Percentiles rank a stretch among this genome's conserved stretches.
Conservation (phyloP, 768 basidiomycete species). For the Podaxis carcinomalis region DNA sequence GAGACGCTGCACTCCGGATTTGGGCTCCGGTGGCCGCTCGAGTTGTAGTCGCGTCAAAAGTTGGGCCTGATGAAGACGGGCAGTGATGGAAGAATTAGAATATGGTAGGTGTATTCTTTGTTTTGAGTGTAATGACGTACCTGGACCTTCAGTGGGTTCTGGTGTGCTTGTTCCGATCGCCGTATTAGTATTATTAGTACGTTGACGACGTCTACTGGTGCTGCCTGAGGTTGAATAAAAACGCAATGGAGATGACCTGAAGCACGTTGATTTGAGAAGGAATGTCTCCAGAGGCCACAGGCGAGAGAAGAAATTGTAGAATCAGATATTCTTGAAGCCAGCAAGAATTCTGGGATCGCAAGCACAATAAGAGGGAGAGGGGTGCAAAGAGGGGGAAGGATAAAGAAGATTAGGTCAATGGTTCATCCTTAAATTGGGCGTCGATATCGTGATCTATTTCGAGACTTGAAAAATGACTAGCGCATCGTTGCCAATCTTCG, state of each 20-base stretch:
- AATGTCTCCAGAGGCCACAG: not conserved
- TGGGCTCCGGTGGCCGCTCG: slow-evolving; percentile 22
- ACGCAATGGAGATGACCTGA: not conserved
- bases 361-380: not conserved
- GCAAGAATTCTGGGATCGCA: not conserved
- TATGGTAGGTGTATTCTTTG: not conserved
- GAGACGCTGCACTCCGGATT: slow-evolving; percentile 23
- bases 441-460: not conserved
- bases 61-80: slow-evolving; percentile 16
- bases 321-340: not conserved
- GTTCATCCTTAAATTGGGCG: not conserved
- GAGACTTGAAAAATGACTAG: not conserved
- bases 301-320: not conserved
- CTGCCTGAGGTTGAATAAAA: not conserved
- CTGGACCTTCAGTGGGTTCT: not conserved
- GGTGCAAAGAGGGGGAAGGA: not conserved
- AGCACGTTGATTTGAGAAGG: not conserved
- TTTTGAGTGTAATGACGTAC: not conserved
- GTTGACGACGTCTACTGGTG: not conserved
- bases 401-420: not conserved
- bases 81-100: not conserved
- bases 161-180: not conserved
- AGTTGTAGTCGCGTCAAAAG: slow-evolving; percentile 25
- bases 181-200: not conserved
- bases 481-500: not conserved